phyloP scores from a whole-genome alignment of 495 filamentous ascomycete genomes.

The Xanthoparmelia taractica region DNA sequence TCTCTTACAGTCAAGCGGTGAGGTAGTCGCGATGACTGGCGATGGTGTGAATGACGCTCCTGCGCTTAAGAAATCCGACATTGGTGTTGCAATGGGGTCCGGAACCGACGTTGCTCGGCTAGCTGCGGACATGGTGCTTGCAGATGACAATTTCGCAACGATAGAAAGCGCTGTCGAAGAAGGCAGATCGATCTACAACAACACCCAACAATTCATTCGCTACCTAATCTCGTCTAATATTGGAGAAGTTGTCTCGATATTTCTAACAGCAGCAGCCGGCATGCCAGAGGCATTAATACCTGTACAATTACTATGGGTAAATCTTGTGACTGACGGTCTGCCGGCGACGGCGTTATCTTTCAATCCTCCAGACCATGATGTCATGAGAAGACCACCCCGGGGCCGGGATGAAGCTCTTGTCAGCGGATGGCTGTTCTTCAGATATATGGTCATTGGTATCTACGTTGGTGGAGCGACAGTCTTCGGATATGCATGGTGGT shows the following conservation, averaged over 20 bases:
- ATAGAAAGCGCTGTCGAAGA: conserved; percentile 96
- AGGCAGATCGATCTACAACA: conserved; percentile 97
- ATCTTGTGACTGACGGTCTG: conserved; percentile 95
- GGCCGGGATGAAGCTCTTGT: conserved; percentile 90
- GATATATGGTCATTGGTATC: conserved; percentile 90
- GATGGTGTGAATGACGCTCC: conserved; percentile 99
- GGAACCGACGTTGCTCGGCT: conserved; percentile 97
- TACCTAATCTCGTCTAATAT: conserved; percentile 99
- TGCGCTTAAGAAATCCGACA: conserved; percentile 96
- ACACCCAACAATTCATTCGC: conserved; percentile 99
- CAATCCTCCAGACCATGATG: conserved; percentile 94
- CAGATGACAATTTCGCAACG: conserved; percentile 97
- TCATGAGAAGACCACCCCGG: conserved; percentile 86
- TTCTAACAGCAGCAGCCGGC: conserved; percentile 90
- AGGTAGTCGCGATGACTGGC: conserved; percentile 99
- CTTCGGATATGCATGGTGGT: conserved; percentile 98
- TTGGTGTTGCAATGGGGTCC: conserved; percentile 98
- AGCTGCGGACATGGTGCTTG: conserved; percentile 97
- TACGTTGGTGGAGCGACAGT: conserved; percentile 96
- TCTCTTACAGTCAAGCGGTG: conserved; percentile 82
- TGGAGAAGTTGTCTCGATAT: conserved; percentile 98
- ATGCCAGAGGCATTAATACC: conserved; percentile 98
- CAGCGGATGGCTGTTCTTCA: conserved; percentile 92
- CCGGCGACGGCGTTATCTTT: conserved; percentile 95
- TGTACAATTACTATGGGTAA: conserved; percentile 98